A percentile compares a stretch with the other conserved stretches of the same genome.
These are phyloP conservation scores for Phaeolepiota aurea DNA, from an alignment of 768 basidiomycete species.

Conservation along the genomic window DNA sequence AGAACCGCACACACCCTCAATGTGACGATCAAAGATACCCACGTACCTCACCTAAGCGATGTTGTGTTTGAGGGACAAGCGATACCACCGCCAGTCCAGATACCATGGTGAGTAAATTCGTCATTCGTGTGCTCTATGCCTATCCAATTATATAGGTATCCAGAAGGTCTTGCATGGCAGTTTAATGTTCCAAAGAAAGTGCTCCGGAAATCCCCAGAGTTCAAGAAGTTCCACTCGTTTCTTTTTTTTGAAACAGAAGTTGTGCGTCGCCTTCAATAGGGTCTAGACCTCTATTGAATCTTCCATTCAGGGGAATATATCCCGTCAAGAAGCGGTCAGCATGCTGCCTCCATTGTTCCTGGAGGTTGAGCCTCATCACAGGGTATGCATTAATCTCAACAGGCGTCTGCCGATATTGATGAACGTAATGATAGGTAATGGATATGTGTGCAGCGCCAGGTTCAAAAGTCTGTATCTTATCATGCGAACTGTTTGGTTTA, in stretches of 20 bases:
- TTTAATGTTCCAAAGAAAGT: constrained; percentile 87
- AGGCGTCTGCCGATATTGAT: too few relatives aligned
- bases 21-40: constrained; percentile 62
- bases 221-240: constrained; percentile 93
- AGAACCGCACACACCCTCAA: constrained; percentile 73
- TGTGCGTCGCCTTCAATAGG: constrained; percentile 36
- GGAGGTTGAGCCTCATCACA: constrained; percentile 89
- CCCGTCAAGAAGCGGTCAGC: constrained; percentile 94
- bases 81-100: constrained; percentile 72
- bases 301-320: constrained; percentile 77
- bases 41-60: constrained; percentile 69
- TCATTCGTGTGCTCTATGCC: constrained; percentile 1
- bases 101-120: constrained; percentile 61
- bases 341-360: constrained; percentile 98
- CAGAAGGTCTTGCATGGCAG: constrained; percentile 93
- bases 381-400: constrained; percentile 27
- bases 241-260: constrained; percentile 97
- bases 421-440: constrained; percentile 47
- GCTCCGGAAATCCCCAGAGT: constrained; percentile 79
- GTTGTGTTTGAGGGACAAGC: constrained; percentile 69
- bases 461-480: constrained; percentile 58
- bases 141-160: constrained; percentile 57
- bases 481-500: not conserved
- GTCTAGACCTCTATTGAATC: not conserved
- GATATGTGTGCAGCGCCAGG: constrained; percentile 99